Base-by-base conservation (phyloP, 139 green algal genomes). In the Spirogloea muscicola region DNA sequence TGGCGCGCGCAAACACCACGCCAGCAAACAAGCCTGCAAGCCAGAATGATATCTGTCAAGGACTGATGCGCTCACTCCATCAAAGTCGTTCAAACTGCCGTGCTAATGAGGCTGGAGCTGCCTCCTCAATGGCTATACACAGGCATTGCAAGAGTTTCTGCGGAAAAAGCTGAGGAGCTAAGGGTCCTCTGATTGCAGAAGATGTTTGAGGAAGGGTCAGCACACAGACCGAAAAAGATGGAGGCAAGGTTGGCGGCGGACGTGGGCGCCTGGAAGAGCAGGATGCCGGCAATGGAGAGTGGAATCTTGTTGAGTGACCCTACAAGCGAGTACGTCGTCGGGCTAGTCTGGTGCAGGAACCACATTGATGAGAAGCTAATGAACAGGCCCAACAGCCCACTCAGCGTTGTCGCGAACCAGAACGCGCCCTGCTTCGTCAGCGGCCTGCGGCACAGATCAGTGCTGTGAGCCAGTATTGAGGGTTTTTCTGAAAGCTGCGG, bases 251-350 rank as follows among this genome's bases (percentile, higher is more conserved):
- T 97, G 46, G 89, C 82, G 1, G 78, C 6, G 33, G 78, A 91
- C 44, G 84, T 92, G 25, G 85, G 76, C 41, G 88, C 82, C 16
- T 87, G 76, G 78, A 96, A 97, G 18, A 86, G 66, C 3, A 95
- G 5, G 27, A 97, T 84, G 41, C 92, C 92, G 1, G 96, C 76
- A 1, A 97, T 18, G 0, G 93, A 90, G 3, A 96, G 80, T 0
- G 93, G 93, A 46, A 97, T 90, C 79, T 96, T 96, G 82, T 96
- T 96, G 18, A 96, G 27, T 1, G 86, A 89, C 25, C 92, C 91
- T 3, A 96, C 88, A 10, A 97, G 72, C n/a, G 21, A 33, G 85
- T 95, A 97, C 9, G 91, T 93, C 27, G 90, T 96, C 27, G 92
- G 88, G 1, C 90, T 95, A 2, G 91, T 97, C 52, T 90, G 82